Evolutionary conservation across 148 eudicot genomes (phyloP).

Genomic region (Camellia lanceoleosa): DNA sequence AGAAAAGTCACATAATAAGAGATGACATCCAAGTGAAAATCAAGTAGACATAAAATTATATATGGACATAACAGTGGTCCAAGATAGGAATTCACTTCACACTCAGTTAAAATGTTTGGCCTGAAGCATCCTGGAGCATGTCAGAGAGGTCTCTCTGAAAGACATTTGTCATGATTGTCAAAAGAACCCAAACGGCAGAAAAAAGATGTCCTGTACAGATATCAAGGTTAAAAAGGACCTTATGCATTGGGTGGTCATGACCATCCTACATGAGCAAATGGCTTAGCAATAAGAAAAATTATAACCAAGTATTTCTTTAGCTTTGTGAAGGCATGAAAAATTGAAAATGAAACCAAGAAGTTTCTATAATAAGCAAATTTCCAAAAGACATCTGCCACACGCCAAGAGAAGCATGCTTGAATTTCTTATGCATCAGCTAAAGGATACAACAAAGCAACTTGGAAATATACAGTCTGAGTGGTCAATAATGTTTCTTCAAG

Average conservation of each 20-base stretch:
- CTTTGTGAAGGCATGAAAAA: background rate
- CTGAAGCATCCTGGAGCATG: background rate
- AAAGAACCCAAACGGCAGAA: background rate
- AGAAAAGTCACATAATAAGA: background rate
- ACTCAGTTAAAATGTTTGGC: background rate
- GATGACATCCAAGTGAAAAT: background rate
- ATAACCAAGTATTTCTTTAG: background rate
- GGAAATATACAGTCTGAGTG: constrained; percentile 76
- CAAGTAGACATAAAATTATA: background rate
- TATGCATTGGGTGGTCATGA: background rate
- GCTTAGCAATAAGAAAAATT: background rate
- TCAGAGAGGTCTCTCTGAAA: background rate
- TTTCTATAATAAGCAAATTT: background rate
- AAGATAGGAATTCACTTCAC: background rate
- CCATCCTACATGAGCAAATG: background rate
- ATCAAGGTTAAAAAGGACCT: background rate
- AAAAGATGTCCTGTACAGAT: background rate
- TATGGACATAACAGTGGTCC: background rate
- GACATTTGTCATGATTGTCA: background rate
- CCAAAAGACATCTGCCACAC: background rate
- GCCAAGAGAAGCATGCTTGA: background rate
- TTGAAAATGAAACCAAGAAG: background rate
- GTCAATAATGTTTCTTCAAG: constrained; percentile 90
- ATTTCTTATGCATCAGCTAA: constrained; percentile 1
- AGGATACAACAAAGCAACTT: constrained; percentile 99